Evolutionary conservation across 768 basidiomycete species (phyloP).

Genomic region (Lentinula lateritia): DNA sequence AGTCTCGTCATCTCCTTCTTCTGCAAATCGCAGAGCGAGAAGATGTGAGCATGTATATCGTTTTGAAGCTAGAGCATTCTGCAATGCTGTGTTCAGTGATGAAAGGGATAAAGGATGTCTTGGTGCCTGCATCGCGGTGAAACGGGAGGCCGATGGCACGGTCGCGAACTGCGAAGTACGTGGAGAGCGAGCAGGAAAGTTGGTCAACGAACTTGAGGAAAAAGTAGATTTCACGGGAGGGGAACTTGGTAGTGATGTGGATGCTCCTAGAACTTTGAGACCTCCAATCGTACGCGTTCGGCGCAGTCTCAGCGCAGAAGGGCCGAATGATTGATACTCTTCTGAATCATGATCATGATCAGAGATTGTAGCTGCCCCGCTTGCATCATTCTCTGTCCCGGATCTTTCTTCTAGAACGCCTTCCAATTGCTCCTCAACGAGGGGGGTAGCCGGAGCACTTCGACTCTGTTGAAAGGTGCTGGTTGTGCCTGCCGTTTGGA

Average conservation of each 20-base stretch:
- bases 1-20: conserved; percentile 64
- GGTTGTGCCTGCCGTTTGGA: conserved; percentile 20
- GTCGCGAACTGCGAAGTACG: conserved; percentile 25
- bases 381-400: not conserved
- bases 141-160: conserved; percentile 46
- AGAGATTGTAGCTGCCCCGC: conserved; percentile 2
- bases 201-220: not conserved
- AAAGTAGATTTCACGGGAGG: not conserved
- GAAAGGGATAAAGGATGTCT: conserved; percentile 67
- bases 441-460: conserved; percentile 36
- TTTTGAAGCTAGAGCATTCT: conserved; percentile 64
- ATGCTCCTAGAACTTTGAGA: conserved; percentile 41
- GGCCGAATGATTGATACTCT: conserved; percentile 49
- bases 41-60: conserved; percentile 78
- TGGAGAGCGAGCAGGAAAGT: conserved; percentile 20
- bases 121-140: conserved; percentile 53
- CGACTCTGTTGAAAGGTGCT: conserved; percentile 18
- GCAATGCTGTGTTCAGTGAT: conserved; percentile 54
- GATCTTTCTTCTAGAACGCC: conserved; percentile 4
- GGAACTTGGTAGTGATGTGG: conserved; percentile 13
- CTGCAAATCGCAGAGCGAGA: conserved; percentile 68
- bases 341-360: conserved; percentile 12
- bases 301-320: conserved; percentile 56
- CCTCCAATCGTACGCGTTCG: conserved; percentile 46
- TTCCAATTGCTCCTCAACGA: not conserved